A percentile compares a stretch with the other conserved stretches of the same genome.
Evolutionary conservation across 352 stramenopile species (phyloP).

Genomic region (Globisporangium yorkense): DNA sequence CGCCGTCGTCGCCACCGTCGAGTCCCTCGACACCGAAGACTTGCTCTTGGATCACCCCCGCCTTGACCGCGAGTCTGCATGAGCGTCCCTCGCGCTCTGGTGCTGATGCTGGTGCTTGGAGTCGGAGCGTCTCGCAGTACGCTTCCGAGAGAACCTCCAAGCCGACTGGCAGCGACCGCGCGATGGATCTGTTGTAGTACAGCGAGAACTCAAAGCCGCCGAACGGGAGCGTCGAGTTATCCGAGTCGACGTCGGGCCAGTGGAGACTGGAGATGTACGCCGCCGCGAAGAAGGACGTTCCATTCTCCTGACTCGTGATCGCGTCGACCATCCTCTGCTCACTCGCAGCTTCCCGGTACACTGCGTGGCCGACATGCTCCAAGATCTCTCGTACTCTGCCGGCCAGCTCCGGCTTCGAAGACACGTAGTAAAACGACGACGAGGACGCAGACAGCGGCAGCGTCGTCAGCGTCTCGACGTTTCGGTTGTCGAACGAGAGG

Average conservation of each 20-base stretch:
- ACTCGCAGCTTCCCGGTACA: constrained; percentile 15
- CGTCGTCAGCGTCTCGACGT: constrained; percentile 42
- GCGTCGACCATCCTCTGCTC: constrained; percentile 28
- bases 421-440: constrained; percentile 40
- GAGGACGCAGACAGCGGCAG: constrained; percentile 29
- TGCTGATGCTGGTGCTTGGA: not conserved
- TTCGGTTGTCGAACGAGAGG: constrained; percentile 21
- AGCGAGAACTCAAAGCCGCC: constrained; percentile 32
- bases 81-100: not conserved
- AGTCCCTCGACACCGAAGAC: not conserved
- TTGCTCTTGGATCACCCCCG: constrained; percentile 29
- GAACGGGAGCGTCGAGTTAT: not conserved
- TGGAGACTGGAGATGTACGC: constrained; percentile 33
- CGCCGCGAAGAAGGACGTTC: constrained; percentile 48
- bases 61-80: constrained; percentile 47
- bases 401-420: constrained; percentile 17
- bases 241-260: constrained; percentile 8
- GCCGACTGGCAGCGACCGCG: constrained; percentile 49
- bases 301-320: constrained; percentile 27
- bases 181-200: constrained; percentile 67
- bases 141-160: constrained; percentile 55
- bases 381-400: constrained; percentile 25
- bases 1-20: not conserved
- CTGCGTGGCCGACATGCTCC: constrained; percentile 19
- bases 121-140: constrained; percentile 33